phyloP scores from a whole-genome alignment of 2,329 filamentous ascomycete genomes.

The Lachnum nothofagi region DNA sequence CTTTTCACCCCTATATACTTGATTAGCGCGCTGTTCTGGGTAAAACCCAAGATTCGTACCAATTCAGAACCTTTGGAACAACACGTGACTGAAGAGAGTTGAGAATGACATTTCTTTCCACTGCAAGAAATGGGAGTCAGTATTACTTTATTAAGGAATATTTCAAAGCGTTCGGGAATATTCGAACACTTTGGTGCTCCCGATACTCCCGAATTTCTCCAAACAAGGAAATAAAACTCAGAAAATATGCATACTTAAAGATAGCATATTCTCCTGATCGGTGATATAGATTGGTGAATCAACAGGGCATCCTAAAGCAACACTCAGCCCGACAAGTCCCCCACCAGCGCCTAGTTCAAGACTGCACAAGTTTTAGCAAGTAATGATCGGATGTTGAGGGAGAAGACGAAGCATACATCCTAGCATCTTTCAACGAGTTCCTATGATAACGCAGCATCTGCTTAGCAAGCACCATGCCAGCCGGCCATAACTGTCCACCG shows the following conservation, averaged over 20 bases:
- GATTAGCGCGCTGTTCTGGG: conserved; percentile 3
- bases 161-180: too few species aligned
- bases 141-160: too few species aligned
- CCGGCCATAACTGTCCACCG: conserved; percentile 91
- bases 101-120: conserved; percentile 80
- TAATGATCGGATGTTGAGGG: not conserved
- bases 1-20: conserved; percentile 50
- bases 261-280: conserved; percentile 80
- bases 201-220: too few species aligned
- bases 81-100: conserved; percentile 65
- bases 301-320: conserved; percentile 52
- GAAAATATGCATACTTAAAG: too few species aligned
- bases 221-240: too few species aligned
- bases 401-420: conserved; percentile 53
- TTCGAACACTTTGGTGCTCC: too few species aligned
- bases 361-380: conserved; percentile 42
- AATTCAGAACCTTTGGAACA: conserved; percentile 69
- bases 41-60: conserved; percentile 45
- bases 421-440: conserved; percentile 56
- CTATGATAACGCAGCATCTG: conserved; percentile 75
- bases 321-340: conserved; percentile 70
- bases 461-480: conserved; percentile 79
- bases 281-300: conserved; percentile 67
- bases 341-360: conserved; percentile 89
- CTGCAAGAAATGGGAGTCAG: too few species aligned